These are phyloP conservation scores for Aspergillus alliaceus DNA, from an alignment of 2,329 filamentous ascomycete genomes.

Conservation along the genomic window DNA sequence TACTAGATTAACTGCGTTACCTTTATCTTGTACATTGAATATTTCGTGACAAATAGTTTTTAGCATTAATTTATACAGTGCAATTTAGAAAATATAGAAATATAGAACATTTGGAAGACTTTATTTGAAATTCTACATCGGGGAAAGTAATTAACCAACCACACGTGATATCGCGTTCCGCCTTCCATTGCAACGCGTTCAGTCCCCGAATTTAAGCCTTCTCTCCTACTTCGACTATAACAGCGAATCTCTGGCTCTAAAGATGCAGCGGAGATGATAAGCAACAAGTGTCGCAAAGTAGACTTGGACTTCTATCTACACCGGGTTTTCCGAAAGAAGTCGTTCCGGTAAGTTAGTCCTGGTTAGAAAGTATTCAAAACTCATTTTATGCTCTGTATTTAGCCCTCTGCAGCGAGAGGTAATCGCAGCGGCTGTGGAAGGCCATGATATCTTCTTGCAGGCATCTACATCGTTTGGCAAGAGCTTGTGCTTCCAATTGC, in stretches of 20 bases:
- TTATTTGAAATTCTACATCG: not conserved
- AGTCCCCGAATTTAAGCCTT: not conserved
- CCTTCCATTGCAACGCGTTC: slow-evolving; percentile 11
- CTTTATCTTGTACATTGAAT: slow-evolving; percentile 8
- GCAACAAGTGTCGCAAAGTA: slow-evolving; percentile 29
- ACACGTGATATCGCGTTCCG: slow-evolving; percentile 29
- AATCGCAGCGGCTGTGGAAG: slow-evolving; percentile 75
- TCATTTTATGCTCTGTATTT: not conserved
- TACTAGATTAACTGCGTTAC: slow-evolving; percentile 1
- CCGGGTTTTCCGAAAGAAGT: slow-evolving; percentile 69
- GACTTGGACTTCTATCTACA: slow-evolving; percentile 75
- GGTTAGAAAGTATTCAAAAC: not conserved
- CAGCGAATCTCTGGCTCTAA: not conserved
- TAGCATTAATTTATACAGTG: not conserved
- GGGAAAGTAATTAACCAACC: not conserved
- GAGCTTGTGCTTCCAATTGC: slow-evolving; percentile 88
- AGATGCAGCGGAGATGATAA: slow-evolving; percentile 32
- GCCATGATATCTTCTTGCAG: slow-evolving; percentile 90
- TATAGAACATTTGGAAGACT: not conserved
- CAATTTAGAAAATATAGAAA: too few species aligned
- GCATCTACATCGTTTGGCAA: slow-evolving; percentile 78
- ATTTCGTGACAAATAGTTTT: not conserved
- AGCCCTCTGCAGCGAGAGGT: slow-evolving; percentile 87
- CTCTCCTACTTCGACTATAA: not conserved
- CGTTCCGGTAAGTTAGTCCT: slow-evolving; percentile 61